Conservation (phyloP, 129 eudicot genomes). For the Flaveria linearis region DNA sequence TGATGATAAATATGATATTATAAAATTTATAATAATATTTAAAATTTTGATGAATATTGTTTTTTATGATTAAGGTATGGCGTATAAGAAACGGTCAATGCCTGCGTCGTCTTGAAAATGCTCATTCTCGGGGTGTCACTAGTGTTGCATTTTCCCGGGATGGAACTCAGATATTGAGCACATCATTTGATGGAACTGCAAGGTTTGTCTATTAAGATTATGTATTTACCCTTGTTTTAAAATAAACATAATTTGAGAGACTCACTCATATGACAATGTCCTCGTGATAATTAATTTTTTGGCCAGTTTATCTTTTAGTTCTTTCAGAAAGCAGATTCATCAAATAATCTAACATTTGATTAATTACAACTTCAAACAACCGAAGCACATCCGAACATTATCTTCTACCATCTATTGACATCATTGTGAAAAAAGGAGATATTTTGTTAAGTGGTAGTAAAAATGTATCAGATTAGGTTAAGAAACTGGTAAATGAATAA, state of each 20-base stretch:
- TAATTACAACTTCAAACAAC: not conserved
- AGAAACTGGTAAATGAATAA: no score
- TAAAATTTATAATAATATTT: no score
- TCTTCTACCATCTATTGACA: no score
- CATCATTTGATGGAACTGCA: constrained; percentile 93
- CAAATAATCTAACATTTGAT: not conserved
- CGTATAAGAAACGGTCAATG: constrained; percentile 96
- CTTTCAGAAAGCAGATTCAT: not conserved
- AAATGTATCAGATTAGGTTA: no score
- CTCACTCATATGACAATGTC: not conserved
- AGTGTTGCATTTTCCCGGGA: constrained; percentile 87
- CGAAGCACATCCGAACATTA: not conserved
- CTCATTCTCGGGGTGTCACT: constrained; percentile 95
- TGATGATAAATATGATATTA: no score
- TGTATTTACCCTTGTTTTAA: not conserved
- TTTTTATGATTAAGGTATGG: constrained; percentile 66
- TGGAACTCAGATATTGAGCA: constrained; percentile 87
- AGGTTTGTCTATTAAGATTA: constrained; percentile 44
- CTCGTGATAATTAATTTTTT: not conserved
- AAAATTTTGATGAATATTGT: not conserved
- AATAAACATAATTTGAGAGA: not conserved
- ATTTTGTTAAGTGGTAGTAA: no score
- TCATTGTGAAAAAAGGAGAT: no score
- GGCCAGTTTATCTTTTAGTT: not conserved
- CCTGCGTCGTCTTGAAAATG: constrained; percentile 88